phyloP scores from a whole-genome alignment of 1,284 basidiomycete species.

The Wolfiporia cocos region DNA sequence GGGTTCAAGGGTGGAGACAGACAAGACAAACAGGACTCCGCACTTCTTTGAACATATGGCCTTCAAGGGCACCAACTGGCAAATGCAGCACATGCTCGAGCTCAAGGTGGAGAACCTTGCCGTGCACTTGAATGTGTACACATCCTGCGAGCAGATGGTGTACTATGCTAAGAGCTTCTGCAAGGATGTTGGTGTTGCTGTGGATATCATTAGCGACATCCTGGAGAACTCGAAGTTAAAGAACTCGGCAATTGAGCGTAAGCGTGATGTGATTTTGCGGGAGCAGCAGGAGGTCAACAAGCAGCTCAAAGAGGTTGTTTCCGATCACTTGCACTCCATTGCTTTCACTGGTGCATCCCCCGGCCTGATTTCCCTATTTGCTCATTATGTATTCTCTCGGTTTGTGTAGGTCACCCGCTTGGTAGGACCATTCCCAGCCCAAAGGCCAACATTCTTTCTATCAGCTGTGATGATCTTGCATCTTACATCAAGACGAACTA shows the following conservation, averaged over 20 bases:
- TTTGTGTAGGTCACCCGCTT: constrained; percentile 91
- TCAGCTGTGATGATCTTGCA: constrained; percentile 86
- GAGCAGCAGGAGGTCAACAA: constrained; percentile 99
- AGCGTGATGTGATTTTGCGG: constrained; percentile 94
- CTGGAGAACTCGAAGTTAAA: constrained; percentile 98
- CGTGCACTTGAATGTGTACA: constrained; percentile 97
- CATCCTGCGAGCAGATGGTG: constrained; percentile 97
- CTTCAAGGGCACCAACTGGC: constrained; percentile 89
- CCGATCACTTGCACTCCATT: constrained; percentile 95
- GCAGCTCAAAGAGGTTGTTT: constrained; percentile 97
- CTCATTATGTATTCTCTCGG: constrained; percentile 10
- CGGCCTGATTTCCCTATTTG: constrained; percentile 3
- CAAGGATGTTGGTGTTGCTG: constrained; percentile 88
- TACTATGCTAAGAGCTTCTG: constrained; percentile 99
- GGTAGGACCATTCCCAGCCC: constrained; percentile 98
- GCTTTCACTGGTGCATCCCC: constrained; percentile 82
- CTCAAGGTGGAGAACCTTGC: constrained; percentile 98
- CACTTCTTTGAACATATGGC: constrained; percentile 99
- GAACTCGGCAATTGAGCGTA: constrained; percentile 83
- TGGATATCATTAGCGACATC: constrained; percentile 98
- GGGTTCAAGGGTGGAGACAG: constrained; percentile 93
- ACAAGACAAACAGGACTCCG: constrained; percentile 91
- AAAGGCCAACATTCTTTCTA: constrained; percentile 94
- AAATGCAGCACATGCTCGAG: constrained; percentile 90
- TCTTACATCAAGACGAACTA: constrained; percentile 98